A percentile compares a stretch with the other conserved stretches of the same genome.
phyloP scores from a whole-genome alignment of 23 red algal genomes.

The Rhodosorus marinus region DNA sequence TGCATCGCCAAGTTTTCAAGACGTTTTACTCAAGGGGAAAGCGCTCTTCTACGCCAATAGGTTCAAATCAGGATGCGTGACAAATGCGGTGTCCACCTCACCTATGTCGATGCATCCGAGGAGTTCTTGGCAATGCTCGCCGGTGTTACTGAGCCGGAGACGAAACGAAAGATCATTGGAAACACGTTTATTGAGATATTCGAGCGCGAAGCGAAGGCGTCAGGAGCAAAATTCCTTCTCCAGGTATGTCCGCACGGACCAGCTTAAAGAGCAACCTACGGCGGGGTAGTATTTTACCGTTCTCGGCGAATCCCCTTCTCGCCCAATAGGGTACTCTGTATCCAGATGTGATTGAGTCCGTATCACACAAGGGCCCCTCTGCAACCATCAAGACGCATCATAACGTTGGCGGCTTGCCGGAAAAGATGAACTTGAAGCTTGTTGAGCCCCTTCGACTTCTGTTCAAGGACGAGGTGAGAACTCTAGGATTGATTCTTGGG shows the following conservation, averaged over 20 bases:
- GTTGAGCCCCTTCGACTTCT: conserved; percentile 85
- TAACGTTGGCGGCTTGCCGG: conserved; percentile 87
- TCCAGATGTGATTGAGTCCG: conserved; percentile 95
- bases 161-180: conserved; percentile 91
- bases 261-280: too few species aligned
- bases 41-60: too few species aligned
- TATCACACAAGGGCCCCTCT: conserved; percentile 64
- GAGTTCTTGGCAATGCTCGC: conserved; percentile 42
- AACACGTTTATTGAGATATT: conserved; percentile 84
- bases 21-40: too few species aligned
- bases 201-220: conserved; percentile 41
- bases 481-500: conserved; percentile 51
- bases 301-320: too few species aligned
- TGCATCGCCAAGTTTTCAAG: too few species aligned
- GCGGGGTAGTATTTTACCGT: too few species aligned
- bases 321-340: conserved; percentile 93
- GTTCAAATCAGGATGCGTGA: conserved; percentile 29
- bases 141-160: conserved; percentile 66
- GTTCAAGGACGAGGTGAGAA: conserved; percentile 94
- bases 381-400: conserved; percentile 99
- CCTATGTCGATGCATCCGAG: conserved; percentile 33
- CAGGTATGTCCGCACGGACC: too few species aligned
- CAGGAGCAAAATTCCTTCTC: conserved; percentile 58
- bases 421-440: conserved; percentile 68
- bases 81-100: conserved; percentile 47